Base-by-base conservation (phyloP, 192 early-diverging fungal species). In the Coemansia sp. region DNA sequence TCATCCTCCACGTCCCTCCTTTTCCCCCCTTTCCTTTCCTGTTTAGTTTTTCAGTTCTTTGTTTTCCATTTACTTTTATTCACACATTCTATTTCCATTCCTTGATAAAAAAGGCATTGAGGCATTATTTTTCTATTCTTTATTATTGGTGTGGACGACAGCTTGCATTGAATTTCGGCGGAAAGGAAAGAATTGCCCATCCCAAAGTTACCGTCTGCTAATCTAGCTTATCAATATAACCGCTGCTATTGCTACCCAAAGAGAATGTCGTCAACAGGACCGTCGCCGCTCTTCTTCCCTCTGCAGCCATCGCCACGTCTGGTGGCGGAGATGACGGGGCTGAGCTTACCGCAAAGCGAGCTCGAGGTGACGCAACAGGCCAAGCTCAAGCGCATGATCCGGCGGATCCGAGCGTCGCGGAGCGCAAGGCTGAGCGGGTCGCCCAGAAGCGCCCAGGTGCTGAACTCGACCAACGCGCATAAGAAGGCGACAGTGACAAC, bases 321-420 rank as follows among this genome's bases (percentile, higher is more conserved):
- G 6, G 78, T 81, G 1, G 72, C 78, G 11, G 69, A 81, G 45
- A 81, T 81, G 78, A 81, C 78, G 4, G 78, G 78, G 19, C 73
- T 81, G 41, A 72, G 65, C 6, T 55, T 81, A 37, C 61, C 57
- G 41, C 78, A 81, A 40, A 76, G 78, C 61, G 67, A 68, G 67
- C 61, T 81, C 32, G 78, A 81, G 22, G 78, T 81, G 43, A 49
- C 63, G 32, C 78, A 81, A 61, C 78, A 81, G 57, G 64, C 48
- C 60, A 75, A 72, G 50, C 78, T 81, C 45, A 81, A 81, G 50
- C 70, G 73, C 56, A 75, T 81, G 70, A 60, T 81, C 13, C 69
- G 74, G 6, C 66, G 74, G 2, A 81, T 81, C 50, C 73, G 74
- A 0, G 66, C 62, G 14, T 64, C 78, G 6, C 62, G 78, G 16